Evolutionary conservation across 768 basidiomycete species (phyloP).

Genomic region (Suillus brevipes): DNA sequence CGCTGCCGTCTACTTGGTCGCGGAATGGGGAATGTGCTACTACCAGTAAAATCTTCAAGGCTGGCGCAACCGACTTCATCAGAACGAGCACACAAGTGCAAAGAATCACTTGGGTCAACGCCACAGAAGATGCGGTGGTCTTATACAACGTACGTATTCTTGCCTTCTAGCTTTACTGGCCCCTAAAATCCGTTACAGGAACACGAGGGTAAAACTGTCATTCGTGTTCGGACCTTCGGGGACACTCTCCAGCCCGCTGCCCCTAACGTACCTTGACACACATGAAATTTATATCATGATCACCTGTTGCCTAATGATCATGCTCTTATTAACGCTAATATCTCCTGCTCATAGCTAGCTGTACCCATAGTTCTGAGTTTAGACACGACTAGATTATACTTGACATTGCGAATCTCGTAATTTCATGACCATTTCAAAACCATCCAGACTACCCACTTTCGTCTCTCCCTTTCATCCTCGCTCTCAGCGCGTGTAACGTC

Average conservation of each 20-base stretch:
- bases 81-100: conserved; percentile 42
- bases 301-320: background rate
- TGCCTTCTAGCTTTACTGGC: conserved; percentile 8
- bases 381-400: background rate
- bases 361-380: background rate
- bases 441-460: conserved; percentile 74
- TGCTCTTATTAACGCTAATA: background rate
- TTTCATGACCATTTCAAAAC: conserved; percentile 48
- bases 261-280: background rate
- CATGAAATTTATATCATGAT: background rate
- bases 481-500: conserved; percentile 46
- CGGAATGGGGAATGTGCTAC: conserved; percentile 28
- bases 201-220: conserved; percentile 33
- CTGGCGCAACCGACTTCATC: conserved; percentile 27
- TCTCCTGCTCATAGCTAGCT: background rate
- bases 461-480: conserved; percentile 68
- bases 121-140: conserved; percentile 62
- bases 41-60: conserved; percentile 30
- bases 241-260: background rate
- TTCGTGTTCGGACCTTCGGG: conserved; percentile 35
- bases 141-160: conserved; percentile 49
- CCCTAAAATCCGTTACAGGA: conserved; percentile 20
- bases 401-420: background rate
- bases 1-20: conserved; percentile 30
- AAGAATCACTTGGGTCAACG: conserved; percentile 49